Evolutionary conservation across 1,139 yeast genomes (phyloP).

Genomic region (Diutina scorzettiae): DNA sequence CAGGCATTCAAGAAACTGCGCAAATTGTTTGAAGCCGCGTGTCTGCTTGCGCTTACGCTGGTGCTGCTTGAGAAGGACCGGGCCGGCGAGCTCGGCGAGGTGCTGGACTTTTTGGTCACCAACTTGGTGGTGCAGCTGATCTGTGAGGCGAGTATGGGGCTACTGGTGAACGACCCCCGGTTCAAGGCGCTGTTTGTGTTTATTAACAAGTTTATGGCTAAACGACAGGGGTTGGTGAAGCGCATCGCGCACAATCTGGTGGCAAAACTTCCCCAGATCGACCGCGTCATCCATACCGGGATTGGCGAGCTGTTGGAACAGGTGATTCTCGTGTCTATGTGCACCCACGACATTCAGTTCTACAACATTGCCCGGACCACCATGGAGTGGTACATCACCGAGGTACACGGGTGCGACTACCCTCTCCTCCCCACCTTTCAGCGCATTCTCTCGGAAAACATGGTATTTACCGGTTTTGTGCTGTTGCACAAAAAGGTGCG

Average conservation of each 20-base stretch:
- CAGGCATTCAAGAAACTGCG: neutral
- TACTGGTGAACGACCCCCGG: conserved; percentile 24
- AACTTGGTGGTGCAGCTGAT: conserved; percentile 24
- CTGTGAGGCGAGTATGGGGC: conserved; percentile 25
- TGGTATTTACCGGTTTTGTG: conserved; percentile 61
- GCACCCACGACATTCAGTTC: conserved; percentile 47
- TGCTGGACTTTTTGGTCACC: conserved; percentile 17
- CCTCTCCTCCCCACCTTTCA: conserved; percentile 31
- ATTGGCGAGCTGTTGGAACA: conserved; percentile 28
- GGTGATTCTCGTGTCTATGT: conserved; percentile 34
- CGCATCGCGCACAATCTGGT: conserved; percentile 16
- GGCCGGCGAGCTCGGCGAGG: neutral
- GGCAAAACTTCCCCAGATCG: conserved; percentile 13
- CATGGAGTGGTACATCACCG: conserved; percentile 34
- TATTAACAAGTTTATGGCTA: conserved; percentile 20
- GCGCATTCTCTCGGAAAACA: conserved; percentile 41
- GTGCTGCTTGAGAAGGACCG: conserved; percentile 11
- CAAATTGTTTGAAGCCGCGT: conserved; percentile 24
- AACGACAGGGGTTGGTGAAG: conserved; percentile 16
- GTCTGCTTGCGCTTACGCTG: conserved; percentile 22
- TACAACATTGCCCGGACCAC: conserved; percentile 40
- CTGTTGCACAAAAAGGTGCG: conserved; percentile 63
- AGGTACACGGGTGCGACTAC: conserved; percentile 12
- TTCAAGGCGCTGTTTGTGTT: conserved; percentile 29
- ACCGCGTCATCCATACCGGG: conserved; percentile 11